Evolutionary conservation across 129 eudicot genomes (phyloP).

Genomic region (Pittosporum tobira): DNA sequence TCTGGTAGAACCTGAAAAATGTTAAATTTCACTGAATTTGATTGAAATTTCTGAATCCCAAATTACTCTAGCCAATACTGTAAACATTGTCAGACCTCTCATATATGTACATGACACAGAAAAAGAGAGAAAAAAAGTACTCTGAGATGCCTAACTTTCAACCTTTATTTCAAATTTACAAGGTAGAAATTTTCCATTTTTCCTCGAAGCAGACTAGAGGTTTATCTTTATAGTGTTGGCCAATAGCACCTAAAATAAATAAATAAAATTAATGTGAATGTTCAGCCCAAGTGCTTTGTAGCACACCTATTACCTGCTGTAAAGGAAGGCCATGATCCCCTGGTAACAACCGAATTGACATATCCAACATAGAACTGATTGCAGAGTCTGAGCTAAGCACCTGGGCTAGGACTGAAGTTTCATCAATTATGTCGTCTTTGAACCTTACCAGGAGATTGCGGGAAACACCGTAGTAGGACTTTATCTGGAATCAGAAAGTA

Average conservation of each 20-base stretch:
- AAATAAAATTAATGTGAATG: background rate
- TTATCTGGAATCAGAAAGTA: constrained; percentile 37
- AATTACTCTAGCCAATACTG: background rate
- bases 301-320: constrained; percentile 51
- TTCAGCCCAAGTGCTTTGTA: background rate
- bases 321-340: constrained; percentile 96
- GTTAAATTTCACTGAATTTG: background rate
- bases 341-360: constrained; percentile 80
- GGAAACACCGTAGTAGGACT: constrained; percentile 82
- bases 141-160: background rate
- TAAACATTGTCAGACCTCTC: background rate
- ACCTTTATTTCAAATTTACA: background rate
- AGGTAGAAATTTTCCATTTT: too few species aligned
- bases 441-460: constrained; percentile 83
- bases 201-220: too few species aligned
- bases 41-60: background rate
- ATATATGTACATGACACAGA: too few species aligned
- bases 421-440: constrained; percentile 87
- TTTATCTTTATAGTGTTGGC: too few species aligned
- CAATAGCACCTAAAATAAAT: too few species aligned
- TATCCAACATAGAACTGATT: constrained; percentile 79
- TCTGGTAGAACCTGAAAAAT: constrained; percentile 70
- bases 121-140: too few species aligned
- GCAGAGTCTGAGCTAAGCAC: constrained; percentile 83
- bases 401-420: constrained; percentile 77